A percentile compares a stretch with the other conserved stretches of the same genome.
Conservation (phyloP, 2,329 filamentous ascomycete genomes). For the Sporothrix mexicana region DNA sequence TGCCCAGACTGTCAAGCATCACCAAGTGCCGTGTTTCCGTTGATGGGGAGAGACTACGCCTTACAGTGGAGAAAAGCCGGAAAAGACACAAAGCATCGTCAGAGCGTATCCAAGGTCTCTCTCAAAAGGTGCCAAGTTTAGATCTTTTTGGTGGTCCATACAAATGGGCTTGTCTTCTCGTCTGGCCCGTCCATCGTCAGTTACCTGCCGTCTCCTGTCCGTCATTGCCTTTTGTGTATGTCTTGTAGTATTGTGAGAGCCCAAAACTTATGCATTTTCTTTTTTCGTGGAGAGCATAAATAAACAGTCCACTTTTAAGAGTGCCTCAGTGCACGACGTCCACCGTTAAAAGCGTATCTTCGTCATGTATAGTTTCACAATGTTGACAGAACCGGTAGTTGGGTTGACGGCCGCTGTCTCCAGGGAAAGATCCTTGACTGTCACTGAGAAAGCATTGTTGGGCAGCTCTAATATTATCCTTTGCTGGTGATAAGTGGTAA, state of each 20-base stretch:
- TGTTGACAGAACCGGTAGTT: constrained; percentile 2
- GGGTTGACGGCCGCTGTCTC: background rate
- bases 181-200: too few relatives aligned
- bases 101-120: background rate
- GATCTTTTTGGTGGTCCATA: background rate
- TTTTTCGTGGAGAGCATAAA: background rate
- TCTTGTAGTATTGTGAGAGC: background rate
- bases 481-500: background rate
- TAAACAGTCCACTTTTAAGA: constrained; percentile 8
- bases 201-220: too few relatives aligned
- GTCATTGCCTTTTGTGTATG: background rate
- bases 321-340: background rate
- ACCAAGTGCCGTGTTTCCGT: constrained; percentile 11
- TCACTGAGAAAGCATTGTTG: background rate
- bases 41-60: background rate
- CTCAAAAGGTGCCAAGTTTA: constrained; percentile 8
- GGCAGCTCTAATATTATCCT: background rate
- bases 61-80: too few relatives aligned
- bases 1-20: constrained; percentile 5
- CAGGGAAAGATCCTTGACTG: background rate
- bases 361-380: constrained; percentile 21
- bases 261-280: constrained; percentile 14
- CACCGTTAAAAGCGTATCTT: background rate
- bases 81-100: background rate
- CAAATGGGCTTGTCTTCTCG: background rate